Evolutionary conservation across 1,284 basidiomycete genomes (phyloP).

Genomic region (Puccinia triticina): DNA sequence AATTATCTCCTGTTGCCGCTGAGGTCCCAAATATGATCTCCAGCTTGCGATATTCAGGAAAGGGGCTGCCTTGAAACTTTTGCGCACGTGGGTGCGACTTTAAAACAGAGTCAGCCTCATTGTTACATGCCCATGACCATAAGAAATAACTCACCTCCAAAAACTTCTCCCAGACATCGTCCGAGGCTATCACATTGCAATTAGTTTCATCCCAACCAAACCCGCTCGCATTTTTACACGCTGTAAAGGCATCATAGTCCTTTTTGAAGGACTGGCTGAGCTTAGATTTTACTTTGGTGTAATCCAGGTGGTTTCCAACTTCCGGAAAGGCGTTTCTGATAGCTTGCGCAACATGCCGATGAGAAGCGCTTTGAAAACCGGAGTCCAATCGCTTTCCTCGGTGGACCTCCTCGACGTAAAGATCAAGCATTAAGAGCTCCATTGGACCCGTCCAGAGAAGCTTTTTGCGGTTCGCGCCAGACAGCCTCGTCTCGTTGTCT

Average conservation of each 20-base stretch:
- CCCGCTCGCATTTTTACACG: background rate
- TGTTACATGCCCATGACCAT: background rate
- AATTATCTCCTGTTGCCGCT: background rate
- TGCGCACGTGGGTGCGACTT: background rate
- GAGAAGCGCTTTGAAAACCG: background rate
- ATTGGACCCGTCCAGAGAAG: background rate
- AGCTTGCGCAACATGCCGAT: background rate
- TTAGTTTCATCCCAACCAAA: slow-evolving; percentile 5
- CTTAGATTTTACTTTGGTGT: background rate
- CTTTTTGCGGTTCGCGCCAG: no score
- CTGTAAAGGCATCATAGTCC: background rate
- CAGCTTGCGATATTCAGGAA: background rate
- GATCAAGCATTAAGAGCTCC: background rate
- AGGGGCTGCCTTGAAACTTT: background rate
- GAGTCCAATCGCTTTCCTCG: background rate
- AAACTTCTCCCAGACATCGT: slow-evolving; percentile 5
- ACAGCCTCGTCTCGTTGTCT: no score
- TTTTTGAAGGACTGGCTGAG: no score
- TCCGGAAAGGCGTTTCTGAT: background rate
- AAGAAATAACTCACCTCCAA: background rate
- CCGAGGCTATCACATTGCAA: background rate
- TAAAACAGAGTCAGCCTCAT: background rate
- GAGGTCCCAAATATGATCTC: background rate
- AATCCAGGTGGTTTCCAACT: background rate
- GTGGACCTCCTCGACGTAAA: background rate